Evolutionary conservation across 2,329 filamentous ascomycete genomes (phyloP), one percentile per base, ranked within the genome.

Genomic region (Colletotrichum tabaci): DNA sequence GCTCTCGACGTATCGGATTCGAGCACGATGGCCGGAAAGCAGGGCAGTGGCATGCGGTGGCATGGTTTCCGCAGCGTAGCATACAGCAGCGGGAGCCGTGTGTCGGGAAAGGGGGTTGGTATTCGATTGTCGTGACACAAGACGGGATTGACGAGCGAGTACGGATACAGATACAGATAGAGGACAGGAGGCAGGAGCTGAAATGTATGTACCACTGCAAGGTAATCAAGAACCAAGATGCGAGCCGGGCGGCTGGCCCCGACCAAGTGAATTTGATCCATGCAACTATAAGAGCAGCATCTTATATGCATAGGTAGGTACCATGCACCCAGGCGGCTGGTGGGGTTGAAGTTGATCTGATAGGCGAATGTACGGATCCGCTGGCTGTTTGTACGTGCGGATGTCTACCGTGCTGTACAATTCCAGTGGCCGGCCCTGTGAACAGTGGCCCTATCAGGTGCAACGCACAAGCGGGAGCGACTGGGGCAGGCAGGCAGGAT

Each of bases 21-120:
- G 38, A 40, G 21, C 9, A 26, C n/a, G 61, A 18, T 49, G 21
- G 10, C 50, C 38, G 26, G 47, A 42, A 42, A 61, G 47, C 56
- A 50, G 50, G 56, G 61, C 35, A 40, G 56, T 42, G 21, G 67
- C 18, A 60, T 71, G 63, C 67, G 56, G 50, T n/a, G 30, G 38
- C 50, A 66, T 35, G 49, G 63, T 42, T 16, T 64, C 18, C 38
- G 52, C 66, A 46, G 44, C 30, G 21, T 42, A 49, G 44, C 42
- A 35, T 30, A 35, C 50, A 35, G 50, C 50, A n/a, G 18, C 26
- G 52, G 30, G 30, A 38, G 52, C 52, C 4, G 42, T 40, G 49
- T 23, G 57, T 47, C 30, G 61, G 40, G 35, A 23, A 15, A 7
- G 40, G 16, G 15, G 61, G 56, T 35, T 35, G 30, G 30, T 8